Base-by-base conservation (phyloP, 2,329 filamentous ascomycete genomes). In the Calonectria hongkongensis region DNA sequence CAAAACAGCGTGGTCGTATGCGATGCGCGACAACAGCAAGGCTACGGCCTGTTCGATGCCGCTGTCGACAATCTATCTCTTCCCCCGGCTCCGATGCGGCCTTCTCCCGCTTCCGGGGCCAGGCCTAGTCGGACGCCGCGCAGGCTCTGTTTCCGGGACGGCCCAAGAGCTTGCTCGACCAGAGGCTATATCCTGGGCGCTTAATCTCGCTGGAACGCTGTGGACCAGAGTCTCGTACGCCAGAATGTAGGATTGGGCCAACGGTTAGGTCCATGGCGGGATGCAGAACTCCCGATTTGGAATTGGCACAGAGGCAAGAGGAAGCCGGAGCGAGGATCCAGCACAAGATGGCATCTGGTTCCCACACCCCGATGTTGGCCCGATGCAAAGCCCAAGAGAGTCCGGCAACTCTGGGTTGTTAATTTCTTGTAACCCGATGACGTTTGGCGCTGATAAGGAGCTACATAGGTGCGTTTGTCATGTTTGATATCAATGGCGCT, bases 241-340 rank as follows among this genome's bases (percentile, higher is more conserved):
- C 65, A 72, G 69, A 79, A 66, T 66, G 75, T 77, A 77, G 74
- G 75, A 79, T 79, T 78, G 76, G 78, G 45, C 73, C 75, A 72
- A 64, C 71, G 73, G 71, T 72, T 80, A 76, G 74, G 78, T 63
- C 64, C 71, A 69, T 62, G 69, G 67, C 58, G 67, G 73, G 70
- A 74, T 79, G 78, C 78, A 79, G 41, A 70, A 70, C 72, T 75
- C 78, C 76, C 76, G 64, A 79, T 79, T 73, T 47, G 78, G 78
- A 77, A 79, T 68, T 70, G 68, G 56, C 47, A 68, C 58, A 65
- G 58, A 56, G 51, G 48, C 33, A 56, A 56, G 63, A 68, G 28
- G 28, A 70, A 41, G 64, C 60, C 67, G 54, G 63, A 48, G 33
- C 39, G 39, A 54, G 50, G 70, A 66, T 41, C 56, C 56, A 71